Evolutionary conservation across 345 rosid genomes (phyloP).

Genomic region (Arabis hirsuta): DNA sequence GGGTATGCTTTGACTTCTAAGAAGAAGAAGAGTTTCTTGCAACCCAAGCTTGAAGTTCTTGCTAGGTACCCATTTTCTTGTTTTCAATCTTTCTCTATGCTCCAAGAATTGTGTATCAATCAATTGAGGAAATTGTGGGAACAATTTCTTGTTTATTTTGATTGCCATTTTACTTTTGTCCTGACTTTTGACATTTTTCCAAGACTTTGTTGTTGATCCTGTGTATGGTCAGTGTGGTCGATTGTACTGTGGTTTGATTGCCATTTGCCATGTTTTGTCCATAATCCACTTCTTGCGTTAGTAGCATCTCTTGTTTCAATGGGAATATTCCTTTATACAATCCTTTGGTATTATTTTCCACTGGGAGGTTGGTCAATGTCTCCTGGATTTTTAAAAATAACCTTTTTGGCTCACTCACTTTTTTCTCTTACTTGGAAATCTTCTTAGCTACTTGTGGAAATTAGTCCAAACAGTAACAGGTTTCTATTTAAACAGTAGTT

Average conservation of each 20-base stretch:
- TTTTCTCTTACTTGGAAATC: neutral
- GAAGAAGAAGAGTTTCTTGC: conserved; percentile 89
- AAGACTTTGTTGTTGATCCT: neutral
- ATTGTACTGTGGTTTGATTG: conserved; percentile 18
- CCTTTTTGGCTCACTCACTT: neutral
- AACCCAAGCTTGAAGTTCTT: conserved; percentile 75
- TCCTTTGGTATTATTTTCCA: conserved; percentile 18
- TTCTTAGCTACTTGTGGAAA: conserved; percentile 7
- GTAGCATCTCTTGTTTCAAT: conserved; percentile 25
- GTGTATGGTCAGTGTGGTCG: conserved; percentile 16
- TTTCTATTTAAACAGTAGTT: neutral
- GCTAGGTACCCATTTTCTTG: conserved; percentile 53
- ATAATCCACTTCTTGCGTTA: neutral
- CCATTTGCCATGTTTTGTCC: conserved; percentile 24
- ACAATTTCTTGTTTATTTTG: neutral
- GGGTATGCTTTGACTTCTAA: conserved; percentile 89
- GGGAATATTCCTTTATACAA: conserved; percentile 36
- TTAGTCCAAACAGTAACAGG: neutral
- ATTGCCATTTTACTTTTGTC: neutral
- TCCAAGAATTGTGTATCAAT: neutral
- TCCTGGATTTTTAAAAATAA: conserved; percentile 8
- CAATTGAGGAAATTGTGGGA: neutral
- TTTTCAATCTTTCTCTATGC: conserved; percentile 25
- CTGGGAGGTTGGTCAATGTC: conserved; percentile 28
- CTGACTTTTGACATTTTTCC: neutral